Percentiles rank a stretch among this genome's conserved stretches.
Conservation (phyloP, 2,329 filamentous ascomycete genomes). For the Monilinia polystroma region DNA sequence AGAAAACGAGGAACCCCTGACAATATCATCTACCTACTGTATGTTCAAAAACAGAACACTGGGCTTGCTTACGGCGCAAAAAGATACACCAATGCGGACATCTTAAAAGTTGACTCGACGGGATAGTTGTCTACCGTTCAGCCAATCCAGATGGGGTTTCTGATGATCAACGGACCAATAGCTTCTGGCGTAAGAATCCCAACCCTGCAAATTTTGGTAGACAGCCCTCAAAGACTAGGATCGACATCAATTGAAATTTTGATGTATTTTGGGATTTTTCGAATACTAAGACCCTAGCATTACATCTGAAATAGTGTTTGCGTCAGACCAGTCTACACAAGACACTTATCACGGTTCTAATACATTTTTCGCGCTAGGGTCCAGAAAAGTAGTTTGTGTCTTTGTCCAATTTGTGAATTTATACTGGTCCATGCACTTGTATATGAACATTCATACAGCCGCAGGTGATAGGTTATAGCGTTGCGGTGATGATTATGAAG, state of each 20-base stretch:
- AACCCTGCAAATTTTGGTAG: neutral
- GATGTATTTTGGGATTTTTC: neutral
- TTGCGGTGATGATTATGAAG: neutral
- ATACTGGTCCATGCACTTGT: neutral
- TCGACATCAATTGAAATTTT: neutral
- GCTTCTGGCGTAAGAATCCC: neutral
- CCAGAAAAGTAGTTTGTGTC: neutral
- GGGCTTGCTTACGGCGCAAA: neutral
- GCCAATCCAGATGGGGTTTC: neutral
- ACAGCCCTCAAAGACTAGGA: neutral
- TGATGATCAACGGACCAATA: neutral
- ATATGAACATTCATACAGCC: neutral
- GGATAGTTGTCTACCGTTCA: neutral
- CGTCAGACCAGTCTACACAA: neutral
- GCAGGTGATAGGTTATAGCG: neutral
- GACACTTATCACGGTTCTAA: neutral
- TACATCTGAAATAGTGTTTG: neutral
- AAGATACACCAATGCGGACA: neutral
- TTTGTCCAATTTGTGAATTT: neutral
- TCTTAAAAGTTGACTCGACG: neutral
- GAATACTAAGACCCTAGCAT: neutral
- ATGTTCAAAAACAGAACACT: neutral
- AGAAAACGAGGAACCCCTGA: neutral
- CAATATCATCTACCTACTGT: neutral
- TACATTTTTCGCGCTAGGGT: neutral